These are phyloP conservation scores for Punica granatum DNA, from an alignment of 345 rosid genomes.

Conservation along the genomic window DNA sequence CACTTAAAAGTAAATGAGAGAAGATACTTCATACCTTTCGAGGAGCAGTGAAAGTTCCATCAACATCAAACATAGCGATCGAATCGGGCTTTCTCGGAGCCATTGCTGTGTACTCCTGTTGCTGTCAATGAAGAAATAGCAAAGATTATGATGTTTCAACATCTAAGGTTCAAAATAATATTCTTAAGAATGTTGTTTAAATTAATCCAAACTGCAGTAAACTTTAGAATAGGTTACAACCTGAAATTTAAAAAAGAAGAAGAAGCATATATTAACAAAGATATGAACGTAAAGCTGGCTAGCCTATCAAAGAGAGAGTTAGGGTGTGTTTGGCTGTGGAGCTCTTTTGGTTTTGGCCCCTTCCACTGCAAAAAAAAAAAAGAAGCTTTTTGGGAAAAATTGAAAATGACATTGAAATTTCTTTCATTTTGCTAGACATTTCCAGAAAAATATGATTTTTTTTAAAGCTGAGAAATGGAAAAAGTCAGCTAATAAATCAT, in stretches of 20 bases:
- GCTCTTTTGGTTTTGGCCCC: background rate
- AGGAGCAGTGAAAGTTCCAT: constrained; percentile 97
- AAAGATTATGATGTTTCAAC: too few species aligned
- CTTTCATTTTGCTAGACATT: background rate
- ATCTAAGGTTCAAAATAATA: too few species aligned
- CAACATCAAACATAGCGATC: constrained; percentile 92
- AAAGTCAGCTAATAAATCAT: background rate
- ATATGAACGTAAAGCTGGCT: too few species aligned
- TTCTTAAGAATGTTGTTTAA: too few species aligned
- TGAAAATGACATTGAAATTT: background rate
- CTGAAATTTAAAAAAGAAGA: too few species aligned
- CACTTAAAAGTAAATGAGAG: background rate
- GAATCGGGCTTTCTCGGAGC: constrained; percentile 49
- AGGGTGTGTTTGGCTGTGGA: constrained; percentile 1
- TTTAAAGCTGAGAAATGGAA: background rate
- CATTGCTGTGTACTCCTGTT: constrained; percentile 9
- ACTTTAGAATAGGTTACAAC: too few species aligned
- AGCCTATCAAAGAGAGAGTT: too few species aligned
- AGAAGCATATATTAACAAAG: too few species aligned
- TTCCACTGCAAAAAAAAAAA: too few species aligned
- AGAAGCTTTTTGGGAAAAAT: background rate
- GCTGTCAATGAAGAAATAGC: background rate
- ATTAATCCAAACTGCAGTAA: too few species aligned
- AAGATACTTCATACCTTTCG: constrained; percentile 43
- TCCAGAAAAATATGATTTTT: background rate